These are phyloP conservation scores for Scheffersomyces titani DNA, from an alignment of 1,139 yeast species.

Conservation along the genomic window DNA sequence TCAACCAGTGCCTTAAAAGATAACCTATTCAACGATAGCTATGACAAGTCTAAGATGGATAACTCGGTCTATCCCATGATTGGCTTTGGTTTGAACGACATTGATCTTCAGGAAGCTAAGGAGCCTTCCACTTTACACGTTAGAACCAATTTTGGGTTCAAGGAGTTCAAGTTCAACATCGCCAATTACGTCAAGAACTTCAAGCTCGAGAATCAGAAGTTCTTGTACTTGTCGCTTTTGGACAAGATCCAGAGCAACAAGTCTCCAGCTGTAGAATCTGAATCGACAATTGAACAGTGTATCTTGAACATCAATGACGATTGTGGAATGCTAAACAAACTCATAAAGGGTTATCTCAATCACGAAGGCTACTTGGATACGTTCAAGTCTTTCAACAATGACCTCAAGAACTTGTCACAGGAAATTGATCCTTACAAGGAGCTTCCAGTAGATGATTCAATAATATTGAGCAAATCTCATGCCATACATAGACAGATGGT, in stretches of 20 bases:
- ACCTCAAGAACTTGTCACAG: constrained; percentile 38
- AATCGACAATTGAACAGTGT: constrained; percentile 18
- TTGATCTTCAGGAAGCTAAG: constrained; percentile 5
- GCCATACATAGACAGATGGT: constrained; percentile 53
- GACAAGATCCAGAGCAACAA: constrained; percentile 15
- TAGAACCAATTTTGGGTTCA: constrained; percentile 72
- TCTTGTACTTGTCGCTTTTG: constrained; percentile 18
- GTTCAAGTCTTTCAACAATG: constrained; percentile 55
- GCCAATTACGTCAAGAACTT: constrained; percentile 56
- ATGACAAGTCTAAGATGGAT: constrained; percentile 8
- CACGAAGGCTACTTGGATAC: constrained; percentile 76
- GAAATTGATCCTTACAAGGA: constrained; percentile 14
- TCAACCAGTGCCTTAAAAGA: constrained; percentile 28
- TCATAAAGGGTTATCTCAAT: constrained; percentile 69
- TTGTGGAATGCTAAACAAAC: constrained; percentile 44
- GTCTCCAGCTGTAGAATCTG: constrained; percentile 2
- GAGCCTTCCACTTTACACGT: constrained; percentile 25
- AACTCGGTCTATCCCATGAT: constrained; percentile 40
- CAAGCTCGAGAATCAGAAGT: constrained; percentile 29
- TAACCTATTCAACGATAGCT: constrained; percentile 23
- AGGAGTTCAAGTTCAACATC: constrained; percentile 70
- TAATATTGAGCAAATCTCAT: constrained; percentile 29
- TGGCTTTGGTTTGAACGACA: constrained; percentile 40
- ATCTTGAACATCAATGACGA: constrained; percentile 29
- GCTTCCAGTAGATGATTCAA: constrained; percentile 7